Base-by-base conservation (phyloP, 2,329 filamentous ascomycete genomes). In the Penicillium sp. region DNA sequence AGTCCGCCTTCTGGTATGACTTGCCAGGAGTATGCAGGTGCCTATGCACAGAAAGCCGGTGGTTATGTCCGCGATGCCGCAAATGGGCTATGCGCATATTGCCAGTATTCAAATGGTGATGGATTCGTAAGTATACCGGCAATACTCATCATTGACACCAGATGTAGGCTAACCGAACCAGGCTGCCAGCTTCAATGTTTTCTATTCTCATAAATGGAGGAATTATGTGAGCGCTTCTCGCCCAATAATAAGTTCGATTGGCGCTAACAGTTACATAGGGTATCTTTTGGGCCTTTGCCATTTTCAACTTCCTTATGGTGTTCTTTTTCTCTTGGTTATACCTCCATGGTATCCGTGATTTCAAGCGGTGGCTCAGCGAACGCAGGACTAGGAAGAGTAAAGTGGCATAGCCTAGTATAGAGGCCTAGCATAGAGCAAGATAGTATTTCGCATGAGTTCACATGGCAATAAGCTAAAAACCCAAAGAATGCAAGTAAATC, bases 11-110 rank as follows among this genome's bases (percentile, higher is more conserved):
- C 77, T 0, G 79, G 78, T 5, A 71, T 77, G 62, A 78, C 74
- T 2, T 89, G 85, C 59, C 65, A 79, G 10, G 65, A 76, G 4
- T 88, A 87, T 55, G 75, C 77, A 0, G 68, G 71, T 2, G 51
- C 69, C 0, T 86, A 77, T 58, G 76, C 79, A 1, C 46, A 66
- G 16, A 64, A 77, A 42, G 69, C 74, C 0, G 81, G 82, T 0
- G 83, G 84, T 0, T 85, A 85, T 49, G 77, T 87, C 0, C 66
- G 71, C 50, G 74, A 76, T 1, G 76, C 74, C n/a, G 65, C 69
- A 0, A 69, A 77, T 43, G 82, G 78, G 0, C 59, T 77, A 27
- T 87, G 85, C 62, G 77, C 80, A 18, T 84, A 79, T 60, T 88
- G 85, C 54, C 78, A 82, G 50, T 84, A 78, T 49, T 71, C 72